Base-by-base conservation (phyloP, 805 yeast genomes). In the Ogataea neopini region DNA sequence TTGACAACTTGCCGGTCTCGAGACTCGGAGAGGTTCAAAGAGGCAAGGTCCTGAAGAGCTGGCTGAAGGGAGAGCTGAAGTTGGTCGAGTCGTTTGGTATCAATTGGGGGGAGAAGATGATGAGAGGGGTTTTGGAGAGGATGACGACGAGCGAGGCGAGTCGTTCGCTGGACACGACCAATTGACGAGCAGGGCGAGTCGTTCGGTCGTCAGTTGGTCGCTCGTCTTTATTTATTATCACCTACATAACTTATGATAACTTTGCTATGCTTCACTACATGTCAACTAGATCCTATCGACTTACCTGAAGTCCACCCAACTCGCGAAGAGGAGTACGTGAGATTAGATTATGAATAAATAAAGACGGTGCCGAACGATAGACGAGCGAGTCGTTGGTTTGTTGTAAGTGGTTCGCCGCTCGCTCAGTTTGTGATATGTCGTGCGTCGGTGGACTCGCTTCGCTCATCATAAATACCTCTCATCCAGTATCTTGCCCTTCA, bases 1-100 rank as follows among this genome's bases (percentile, higher is more conserved):
- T 73, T 40, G 84, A 80, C 3, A 76, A 75, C 11, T 79, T 83
- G 55, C 91, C 90, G 2, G 70, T 79, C 40, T 86, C 94, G 22
- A 67, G 95, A 54, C 64, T 90, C 50, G 89, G 85, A 1, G 80
- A 84, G 34, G 84, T 84, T 53, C 96, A 89, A 68, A 73, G 98
- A 46, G 84, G 85, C 2, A 74, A 79, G 44, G 76, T 88, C 17
- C 72, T 91, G 51, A 65, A 71, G 32, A 61, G 64, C 20, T 86
- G 87, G 81, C 68, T 83, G 26, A 66, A 70, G 20, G 76, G 79
- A 35, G 71, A 70, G 43, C 59, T 85, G 45, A 54, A 55, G 3
- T 54, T 72, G 6, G 63, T 63, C n/a, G 73, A 68, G 2, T 73
- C 73, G 28, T 79, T 70, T 59, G 83, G 84, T 7, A 62, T 84